Percentiles rank a stretch among this genome's conserved stretches.
phyloP scores from a whole-genome alignment of 177 flowering plant genomes.

The Vitis hybrid region DNA sequence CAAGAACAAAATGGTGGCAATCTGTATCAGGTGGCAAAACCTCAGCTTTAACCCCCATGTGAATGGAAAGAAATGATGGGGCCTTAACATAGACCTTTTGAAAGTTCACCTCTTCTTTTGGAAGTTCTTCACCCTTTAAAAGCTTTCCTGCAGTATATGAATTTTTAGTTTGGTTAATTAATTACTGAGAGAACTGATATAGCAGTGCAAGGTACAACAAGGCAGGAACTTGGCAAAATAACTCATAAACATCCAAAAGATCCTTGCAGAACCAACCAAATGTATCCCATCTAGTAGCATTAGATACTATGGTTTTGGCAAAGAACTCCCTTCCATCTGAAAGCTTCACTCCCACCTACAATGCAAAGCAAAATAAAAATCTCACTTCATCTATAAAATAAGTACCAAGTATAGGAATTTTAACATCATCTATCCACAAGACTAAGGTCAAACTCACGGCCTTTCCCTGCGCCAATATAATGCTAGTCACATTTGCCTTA shows the following conservation, averaged over 20 bases:
- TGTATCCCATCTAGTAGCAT: conserved; percentile 99
- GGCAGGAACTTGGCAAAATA: neutral
- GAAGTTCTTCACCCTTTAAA: conserved; percentile 67
- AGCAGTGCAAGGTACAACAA: conserved; percentile 1
- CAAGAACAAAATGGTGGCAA: conserved; percentile 96
- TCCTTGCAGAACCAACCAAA: conserved; percentile 63
- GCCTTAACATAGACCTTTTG: conserved; percentile 89
- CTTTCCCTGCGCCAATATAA: conserved; percentile 72
- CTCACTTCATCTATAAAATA: neutral
- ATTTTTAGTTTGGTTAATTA: neutral
- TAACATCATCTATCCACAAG: neutral
- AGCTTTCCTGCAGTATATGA: conserved; percentile 59
- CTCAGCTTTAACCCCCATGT: conserved; percentile 90
- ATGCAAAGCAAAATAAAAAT: conserved; percentile 8
- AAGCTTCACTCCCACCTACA: conserved; percentile 86
- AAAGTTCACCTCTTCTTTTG: conserved; percentile 85
- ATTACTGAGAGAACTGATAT: neutral
- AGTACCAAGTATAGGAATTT: conserved; percentile 1
- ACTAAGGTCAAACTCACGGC: conserved; percentile 66
- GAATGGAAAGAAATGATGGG: conserved; percentile 97
- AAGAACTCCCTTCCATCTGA: conserved; percentile 88
- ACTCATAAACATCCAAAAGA: conserved; percentile 6
- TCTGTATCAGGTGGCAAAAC: conserved; percentile 88
- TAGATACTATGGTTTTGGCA: conserved; percentile 82
- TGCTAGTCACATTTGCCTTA: conserved; percentile 81